Base-by-base conservation (phyloP, 2,329 filamentous ascomycete species). In the Colletotrichum plurivorum region DNA sequence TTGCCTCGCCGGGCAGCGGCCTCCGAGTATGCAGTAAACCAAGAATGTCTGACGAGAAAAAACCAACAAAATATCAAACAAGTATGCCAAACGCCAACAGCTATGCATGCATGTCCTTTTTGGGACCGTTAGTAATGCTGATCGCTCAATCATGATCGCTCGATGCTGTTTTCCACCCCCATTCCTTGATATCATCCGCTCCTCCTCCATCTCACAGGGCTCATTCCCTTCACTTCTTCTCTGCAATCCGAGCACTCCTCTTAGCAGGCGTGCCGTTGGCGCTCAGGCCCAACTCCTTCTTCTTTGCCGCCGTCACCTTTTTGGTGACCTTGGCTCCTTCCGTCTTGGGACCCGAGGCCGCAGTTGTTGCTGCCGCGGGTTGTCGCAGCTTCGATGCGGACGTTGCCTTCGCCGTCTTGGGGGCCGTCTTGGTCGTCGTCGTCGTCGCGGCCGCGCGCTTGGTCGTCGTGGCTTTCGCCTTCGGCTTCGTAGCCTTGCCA, bases 281-380 rank as follows among this genome's bases (percentile, higher is more conserved):
- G 41, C 59, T 65, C 52, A 48, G 45, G 4, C 66, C 69, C 5
- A 64, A 2, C 18, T 64, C 64, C 39, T 58, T 70, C 46, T 63
- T 70, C 12, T 65, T 67, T 16, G 72, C 62, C 20, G 63, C 36
- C 31, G 58, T 68, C 25, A 68, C 63, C 46, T 68, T 48, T 43
- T 68, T 78, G 60, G 74, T 72, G 9, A 73, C 73, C 71, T 78
- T 79, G 69, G 79, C 76, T 13, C 76, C 73, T 5, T 74, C 77
- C 54, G 77, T 73, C 73, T 78, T 79, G 58, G 69, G 56, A 7
- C 59, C 66, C 7, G 41, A 43, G 16, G 56, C 16, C 6, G 63
- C 63, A 16, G 55, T 36, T 0, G 54, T 27, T 16, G 57, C 8
- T 3, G 22, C 39, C 39, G 39, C 20, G 8, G 67, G 52, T 43